phyloP scores from a whole-genome alignment of 257 asterid genomes.

The Linaria vulgaris region DNA sequence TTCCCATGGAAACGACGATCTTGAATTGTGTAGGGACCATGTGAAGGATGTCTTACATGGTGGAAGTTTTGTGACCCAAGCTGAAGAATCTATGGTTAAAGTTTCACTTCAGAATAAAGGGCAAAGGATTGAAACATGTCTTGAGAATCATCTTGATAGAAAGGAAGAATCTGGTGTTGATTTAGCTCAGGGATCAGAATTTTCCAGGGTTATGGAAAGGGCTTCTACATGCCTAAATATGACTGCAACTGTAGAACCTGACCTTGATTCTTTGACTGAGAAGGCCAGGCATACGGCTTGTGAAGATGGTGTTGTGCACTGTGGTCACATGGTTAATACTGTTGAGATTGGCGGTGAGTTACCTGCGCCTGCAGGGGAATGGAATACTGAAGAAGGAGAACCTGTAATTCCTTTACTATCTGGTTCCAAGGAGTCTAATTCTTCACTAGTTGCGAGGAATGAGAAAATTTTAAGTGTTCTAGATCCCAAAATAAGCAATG shows the following conservation, averaged over 20 bases:
- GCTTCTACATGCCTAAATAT: slow-evolving; percentile 20
- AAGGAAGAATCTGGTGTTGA: slow-evolving; percentile 24
- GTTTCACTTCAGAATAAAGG: slow-evolving; percentile 31
- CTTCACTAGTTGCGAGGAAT: slow-evolving; percentile 27
- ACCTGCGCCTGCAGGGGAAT: slow-evolving; percentile 22
- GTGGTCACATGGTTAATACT: slow-evolving; percentile 11
- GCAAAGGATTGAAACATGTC: slow-evolving; percentile 25
- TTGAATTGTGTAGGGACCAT: slow-evolving; percentile 25
- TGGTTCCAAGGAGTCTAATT: slow-evolving; percentile 21
- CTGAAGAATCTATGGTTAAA: slow-evolving; percentile 35
- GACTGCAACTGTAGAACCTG: slow-evolving; percentile 28
- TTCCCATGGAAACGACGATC: slow-evolving; percentile 29
- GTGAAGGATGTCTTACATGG: slow-evolving; percentile 32
- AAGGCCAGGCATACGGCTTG: slow-evolving; percentile 20
- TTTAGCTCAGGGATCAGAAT: slow-evolving; percentile 8
- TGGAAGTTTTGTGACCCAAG: slow-evolving; percentile 17
- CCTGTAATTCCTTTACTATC: slow-evolving; percentile 21
- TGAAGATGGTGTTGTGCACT: slow-evolving; percentile 3
- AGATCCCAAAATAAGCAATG: slow-evolving; percentile 31
- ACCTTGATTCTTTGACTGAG: slow-evolving; percentile 16
- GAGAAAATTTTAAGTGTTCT: slow-evolving; percentile 19
- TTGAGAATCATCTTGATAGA: slow-evolving; percentile 26
- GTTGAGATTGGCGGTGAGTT: slow-evolving; percentile 17
- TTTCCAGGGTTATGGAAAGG: slow-evolving; percentile 16
- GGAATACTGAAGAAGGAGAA: slow-evolving; percentile 29